phyloP scores from a whole-genome alignment of 2,329 filamentous ascomycete species.

The Sphaerulina populicola region DNA sequence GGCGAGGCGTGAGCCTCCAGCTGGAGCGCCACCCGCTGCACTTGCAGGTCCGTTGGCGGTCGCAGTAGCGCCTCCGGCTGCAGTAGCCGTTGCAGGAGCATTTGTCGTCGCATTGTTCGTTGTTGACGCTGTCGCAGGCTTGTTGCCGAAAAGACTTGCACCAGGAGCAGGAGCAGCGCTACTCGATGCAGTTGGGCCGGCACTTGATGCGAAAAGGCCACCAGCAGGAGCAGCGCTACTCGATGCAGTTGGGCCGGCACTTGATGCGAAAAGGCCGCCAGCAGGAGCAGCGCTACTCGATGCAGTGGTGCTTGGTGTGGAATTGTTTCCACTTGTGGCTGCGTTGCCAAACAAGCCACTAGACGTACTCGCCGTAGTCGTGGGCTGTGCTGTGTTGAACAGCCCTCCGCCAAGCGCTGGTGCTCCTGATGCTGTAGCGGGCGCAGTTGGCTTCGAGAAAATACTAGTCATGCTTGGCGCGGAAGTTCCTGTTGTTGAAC shows the following conservation, averaged over 20 bases:
- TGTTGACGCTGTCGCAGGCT: background rate
- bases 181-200: background rate
- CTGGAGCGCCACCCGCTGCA: constrained; percentile 70
- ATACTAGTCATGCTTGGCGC: constrained; percentile 1
- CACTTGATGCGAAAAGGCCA: too few species aligned
- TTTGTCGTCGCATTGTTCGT: background rate
- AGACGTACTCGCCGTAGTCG: background rate
- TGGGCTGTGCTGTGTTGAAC: constrained; percentile 2
- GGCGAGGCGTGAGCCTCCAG: constrained; percentile 76
- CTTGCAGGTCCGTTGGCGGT: background rate
- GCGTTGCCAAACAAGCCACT: background rate
- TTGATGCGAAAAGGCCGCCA: too few species aligned
- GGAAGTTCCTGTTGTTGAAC: constrained; percentile 2
- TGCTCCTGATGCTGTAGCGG: background rate
- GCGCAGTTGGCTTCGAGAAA: background rate
- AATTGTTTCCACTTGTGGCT: background rate
- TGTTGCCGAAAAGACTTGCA: background rate
- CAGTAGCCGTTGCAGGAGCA: background rate
- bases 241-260: background rate
- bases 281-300: background rate
- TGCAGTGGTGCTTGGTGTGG: background rate
- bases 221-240: background rate
- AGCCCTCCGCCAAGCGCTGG: constrained; percentile 5
- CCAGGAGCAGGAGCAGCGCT: background rate
- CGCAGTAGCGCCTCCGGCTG: background rate